Evolutionary conservation across 2,329 filamentous ascomycete genomes (phyloP), one percentile per base, ranked within the genome.

Genomic region (Ascochyta lentis): DNA sequence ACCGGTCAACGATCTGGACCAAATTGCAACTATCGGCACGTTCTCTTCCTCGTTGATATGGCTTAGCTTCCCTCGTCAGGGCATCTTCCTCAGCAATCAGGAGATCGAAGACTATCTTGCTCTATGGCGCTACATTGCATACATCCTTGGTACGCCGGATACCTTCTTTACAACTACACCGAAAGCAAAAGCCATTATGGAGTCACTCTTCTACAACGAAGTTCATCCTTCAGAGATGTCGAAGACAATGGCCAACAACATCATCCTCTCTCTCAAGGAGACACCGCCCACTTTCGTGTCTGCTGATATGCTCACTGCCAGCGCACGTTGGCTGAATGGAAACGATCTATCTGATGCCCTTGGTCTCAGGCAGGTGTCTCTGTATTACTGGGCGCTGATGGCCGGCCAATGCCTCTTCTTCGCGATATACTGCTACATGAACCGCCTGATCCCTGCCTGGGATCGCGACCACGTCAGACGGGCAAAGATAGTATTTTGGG

Each of bases 1-100:
- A 3, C 89, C 89, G 4, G 86, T 93, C 69, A 93, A 89, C 64
- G 88, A 93, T 64, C 81, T 94, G 1, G 89, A 94, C 72, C 85
- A 83, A 54, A 85, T 92, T 31, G 88, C 81, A 10, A 93, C 90
- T 1, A 87, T 93, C 57, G 81, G 80, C 33, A 86, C 85, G 1
- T 94, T 94, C 74, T 90, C 86, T 0, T 81, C 86, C 0, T 83
- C 84, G 0, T 73, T 92, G 2, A 81, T 92, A 56, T 92, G 84
- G 81, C 70, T 91, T 24, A 84, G 84, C 23, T 80, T 93, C 4
- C 90, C 90, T 0, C 81, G 89, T 0, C 90, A 93, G 75, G 90
- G 90, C 2, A 86, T 94, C 50, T 87, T 78, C 61, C 76, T 90
- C 24, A 81, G 82, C 0, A 54, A 80, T 26, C 83, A 84, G 54